Evolutionary conservation across 2,329 filamentous ascomycete genomes (phyloP), one percentile per base, ranked within the genome.

Genomic region (Xylaria sp.): DNA sequence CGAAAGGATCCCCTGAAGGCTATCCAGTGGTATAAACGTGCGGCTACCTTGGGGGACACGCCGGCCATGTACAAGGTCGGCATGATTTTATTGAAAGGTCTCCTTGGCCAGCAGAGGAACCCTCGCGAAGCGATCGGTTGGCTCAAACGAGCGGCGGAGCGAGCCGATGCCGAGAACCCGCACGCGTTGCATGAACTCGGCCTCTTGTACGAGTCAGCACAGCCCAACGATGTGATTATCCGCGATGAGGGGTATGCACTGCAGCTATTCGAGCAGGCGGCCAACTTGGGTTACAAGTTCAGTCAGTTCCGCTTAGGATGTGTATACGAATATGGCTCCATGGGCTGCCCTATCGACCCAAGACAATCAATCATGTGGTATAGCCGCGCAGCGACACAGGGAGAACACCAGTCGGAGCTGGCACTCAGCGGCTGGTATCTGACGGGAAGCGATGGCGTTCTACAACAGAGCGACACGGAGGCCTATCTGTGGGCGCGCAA

Each of bases 51-150:
- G 2, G 94, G 95, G 3, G 94, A 99, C 72, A 90, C 90, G 1
- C 91, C 94, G 0, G 95, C 93, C 29, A 96, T 98, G 92, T 99
- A 97, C 81, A 99, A 99, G 78, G 88, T 98, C 77, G 95, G 95
- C 60, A 96, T 97, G 89, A 96, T 99, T 67, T 81, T 92, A 64
- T 85, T 98, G 56, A 98, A 98, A 76, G 95, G 94, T 10, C 82
- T 98, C 27, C 84, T 99, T n/a, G 93, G 93, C 3, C 93, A 98
- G 74, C 85, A 83, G 23, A 87, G 83, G 72, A 96, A 96, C 72
- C 86, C 92, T 2, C 85, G 90, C 43, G 95, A 98, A 78, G 93
- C 93, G 17, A 86, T 97, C 23, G 88, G 87, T 21, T 98, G 95
- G 93, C 83, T 99, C 54, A 97, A 97, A 79, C 87, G 93, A 44